Evolutionary conservation across 352 stramenopile species (phyloP).

Genomic region (Pythium graminicola): DNA sequence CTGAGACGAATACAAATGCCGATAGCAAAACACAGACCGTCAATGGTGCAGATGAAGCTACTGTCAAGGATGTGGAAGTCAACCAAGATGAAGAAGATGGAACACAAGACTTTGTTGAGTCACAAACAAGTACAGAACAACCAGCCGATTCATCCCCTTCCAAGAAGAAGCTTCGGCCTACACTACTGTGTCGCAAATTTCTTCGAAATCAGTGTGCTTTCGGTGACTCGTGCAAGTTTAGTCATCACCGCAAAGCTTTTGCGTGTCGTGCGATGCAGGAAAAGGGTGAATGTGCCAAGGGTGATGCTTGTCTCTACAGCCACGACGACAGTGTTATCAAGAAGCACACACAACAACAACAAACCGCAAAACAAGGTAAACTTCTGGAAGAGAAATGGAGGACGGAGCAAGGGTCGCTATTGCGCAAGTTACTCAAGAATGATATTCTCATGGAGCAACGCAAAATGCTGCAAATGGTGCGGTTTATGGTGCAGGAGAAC

Average conservation of each 20-base stretch:
- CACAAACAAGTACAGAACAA: neutral
- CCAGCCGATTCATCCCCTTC: constrained; percentile 17
- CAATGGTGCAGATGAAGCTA: neutral
- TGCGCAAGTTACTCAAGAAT: constrained; percentile 68
- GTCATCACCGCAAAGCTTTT: constrained; percentile 56
- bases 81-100: constrained; percentile 21
- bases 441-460: constrained; percentile 63
- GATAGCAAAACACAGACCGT: neutral
- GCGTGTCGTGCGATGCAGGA: constrained; percentile 49
- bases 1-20: neutral
- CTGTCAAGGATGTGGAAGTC: constrained; percentile 24
- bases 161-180: constrained; percentile 44
- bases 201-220: constrained; percentile 55
- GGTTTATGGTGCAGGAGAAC: constrained; percentile 46
- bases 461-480: constrained; percentile 75
- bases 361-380: constrained; percentile 34
- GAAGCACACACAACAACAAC: constrained; percentile 24
- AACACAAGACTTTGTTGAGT: constrained; percentile 15
- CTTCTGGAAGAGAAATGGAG: constrained; percentile 54
- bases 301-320: constrained; percentile 51
- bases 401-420: constrained; percentile 53
- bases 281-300: constrained; percentile 50
- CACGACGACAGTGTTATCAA: constrained; percentile 39
- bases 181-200: constrained; percentile 61
- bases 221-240: constrained; percentile 58